Conservation (phyloP, 2,329 filamentous ascomycete species). For the Neocucurbitaria cava region DNA sequence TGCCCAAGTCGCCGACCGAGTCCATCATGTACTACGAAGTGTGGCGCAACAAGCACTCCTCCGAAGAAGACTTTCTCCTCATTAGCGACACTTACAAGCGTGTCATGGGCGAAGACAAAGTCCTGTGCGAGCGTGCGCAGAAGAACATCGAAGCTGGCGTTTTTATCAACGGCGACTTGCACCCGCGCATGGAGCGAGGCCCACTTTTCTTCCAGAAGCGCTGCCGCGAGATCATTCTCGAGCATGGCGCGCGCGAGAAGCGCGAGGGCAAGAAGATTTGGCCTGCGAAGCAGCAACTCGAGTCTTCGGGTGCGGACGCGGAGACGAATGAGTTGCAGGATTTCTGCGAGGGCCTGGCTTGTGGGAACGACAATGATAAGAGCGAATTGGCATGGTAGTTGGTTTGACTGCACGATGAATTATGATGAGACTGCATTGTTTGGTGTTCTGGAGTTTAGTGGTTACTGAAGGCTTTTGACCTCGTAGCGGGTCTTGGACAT, state of each 20-base stretch:
- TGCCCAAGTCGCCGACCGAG: conserved; percentile 60
- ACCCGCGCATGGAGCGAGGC: conserved; percentile 66
- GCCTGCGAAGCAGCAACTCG: conserved; percentile 54
- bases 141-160: conserved; percentile 67
- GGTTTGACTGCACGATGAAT: background rate
- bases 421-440: conserved; percentile 19
- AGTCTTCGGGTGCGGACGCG: conserved; percentile 20
- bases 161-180: conserved; percentile 69
- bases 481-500: conserved; percentile 9
- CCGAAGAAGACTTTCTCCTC: conserved; percentile 64
- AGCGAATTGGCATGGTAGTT: conserved; percentile 35
- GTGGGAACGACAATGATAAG: conserved; percentile 36
- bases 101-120: conserved; percentile 70
- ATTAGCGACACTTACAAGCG: conserved; percentile 68
- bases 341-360: conserved; percentile 37
- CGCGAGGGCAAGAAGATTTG: conserved; percentile 58
- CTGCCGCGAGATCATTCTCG: conserved; percentile 57
- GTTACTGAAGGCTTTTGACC: conserved; percentile 22
- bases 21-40: conserved; percentile 69
- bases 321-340: conserved; percentile 35
- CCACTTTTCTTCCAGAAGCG: conserved; percentile 64
- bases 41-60: conserved; percentile 66
- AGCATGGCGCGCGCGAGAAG: conserved; percentile 58
- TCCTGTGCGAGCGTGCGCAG: conserved; percentile 66
- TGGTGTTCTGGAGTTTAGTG: conserved; percentile 26